Percentiles rank a stretch among this genome's conserved stretches.
Evolutionary conservation across 192 early-diverging fungal species (phyloP).

Genomic region (Thamnidium elegans): DNA sequence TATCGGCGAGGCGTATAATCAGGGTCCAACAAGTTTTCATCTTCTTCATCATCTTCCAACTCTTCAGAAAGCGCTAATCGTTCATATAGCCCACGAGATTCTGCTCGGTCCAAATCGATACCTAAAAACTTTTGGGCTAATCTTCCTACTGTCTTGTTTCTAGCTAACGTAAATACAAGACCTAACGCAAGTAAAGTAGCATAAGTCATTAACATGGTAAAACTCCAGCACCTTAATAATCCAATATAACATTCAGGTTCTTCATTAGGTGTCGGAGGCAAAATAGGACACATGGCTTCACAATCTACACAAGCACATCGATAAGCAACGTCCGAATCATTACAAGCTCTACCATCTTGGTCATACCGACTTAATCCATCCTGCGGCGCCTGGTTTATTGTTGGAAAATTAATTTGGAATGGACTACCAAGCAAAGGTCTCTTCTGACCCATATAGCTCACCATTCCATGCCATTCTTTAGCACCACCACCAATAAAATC

Average conservation of each 20-base stretch:
- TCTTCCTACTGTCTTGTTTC: background rate
- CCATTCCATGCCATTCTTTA: constrained; percentile 51
- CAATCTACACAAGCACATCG: constrained; percentile 65
- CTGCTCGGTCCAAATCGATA: background rate
- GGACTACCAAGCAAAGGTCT: constrained; percentile 55
- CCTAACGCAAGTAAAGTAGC: constrained; percentile 15
- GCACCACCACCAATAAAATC: constrained; percentile 66
- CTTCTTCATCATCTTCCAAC: constrained; percentile 9
- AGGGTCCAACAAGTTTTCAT: constrained; percentile 39
- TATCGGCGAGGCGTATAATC: constrained; percentile 48
- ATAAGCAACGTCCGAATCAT: constrained; percentile 47
- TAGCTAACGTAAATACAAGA: background rate
- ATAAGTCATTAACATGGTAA: constrained; percentile 45
- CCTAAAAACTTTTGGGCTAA: background rate
- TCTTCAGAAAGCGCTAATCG: constrained; percentile 43
- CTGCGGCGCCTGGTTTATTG: constrained; percentile 14
- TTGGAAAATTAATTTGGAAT: constrained; percentile 63
- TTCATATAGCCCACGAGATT: constrained; percentile 32
- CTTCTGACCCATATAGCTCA: constrained; percentile 52
- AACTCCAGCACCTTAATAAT: constrained; percentile 47
- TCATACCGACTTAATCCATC: constrained; percentile 19
- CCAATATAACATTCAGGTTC: constrained; percentile 41
- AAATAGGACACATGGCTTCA: constrained; percentile 47
- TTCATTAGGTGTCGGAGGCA: constrained; percentile 49
- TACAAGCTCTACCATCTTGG: constrained; percentile 41